Evolutionary conservation across 805 yeast species (phyloP).

Genomic region (Groenewaldozyma tartarivorans): DNA sequence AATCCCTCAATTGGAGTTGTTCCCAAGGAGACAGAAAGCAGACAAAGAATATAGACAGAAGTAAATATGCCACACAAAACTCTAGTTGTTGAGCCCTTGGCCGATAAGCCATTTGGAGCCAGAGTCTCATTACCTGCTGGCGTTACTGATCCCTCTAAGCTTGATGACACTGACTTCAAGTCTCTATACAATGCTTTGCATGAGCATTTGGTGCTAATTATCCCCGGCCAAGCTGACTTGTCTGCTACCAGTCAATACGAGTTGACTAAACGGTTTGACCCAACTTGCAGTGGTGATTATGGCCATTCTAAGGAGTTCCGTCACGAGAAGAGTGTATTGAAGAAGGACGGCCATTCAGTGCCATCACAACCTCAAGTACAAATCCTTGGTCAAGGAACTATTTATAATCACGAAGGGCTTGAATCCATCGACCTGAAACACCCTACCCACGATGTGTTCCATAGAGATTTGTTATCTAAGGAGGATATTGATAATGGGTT

Average conservation of each 20-base stretch:
- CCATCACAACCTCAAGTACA: conserved; percentile 85
- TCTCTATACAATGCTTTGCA: conserved; percentile 54
- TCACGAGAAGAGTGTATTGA: conserved; percentile 55
- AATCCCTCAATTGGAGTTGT: no score
- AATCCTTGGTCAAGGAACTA: conserved; percentile 72
- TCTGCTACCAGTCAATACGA: conserved; percentile 67
- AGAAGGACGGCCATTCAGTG: conserved; percentile 71
- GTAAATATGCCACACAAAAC: conserved; percentile 3
- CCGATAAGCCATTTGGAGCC: conserved; percentile 58
- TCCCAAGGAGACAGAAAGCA: no score
- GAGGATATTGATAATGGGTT: conserved; percentile 51
- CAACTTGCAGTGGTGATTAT: conserved; percentile 56
- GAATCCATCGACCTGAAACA: conserved; percentile 58
- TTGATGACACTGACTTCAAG: conserved; percentile 58
- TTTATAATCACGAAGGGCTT: conserved; percentile 46
- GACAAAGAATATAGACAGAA: no score
- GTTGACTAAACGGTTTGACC: conserved; percentile 71
- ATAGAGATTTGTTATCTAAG: conserved; percentile 53
- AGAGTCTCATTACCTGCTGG: conserved; percentile 53
- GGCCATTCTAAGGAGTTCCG: conserved; percentile 80
- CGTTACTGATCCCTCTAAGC: conserved; percentile 62
- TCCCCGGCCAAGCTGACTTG: conserved; percentile 61
- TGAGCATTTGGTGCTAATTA: conserved; percentile 59
- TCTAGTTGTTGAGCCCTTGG: conserved; percentile 35
- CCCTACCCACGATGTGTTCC: conserved; percentile 79